These are phyloP conservation scores for Neurospora sp. DNA, from an alignment of 2,329 filamentous ascomycete species.

Conservation along the genomic window DNA sequence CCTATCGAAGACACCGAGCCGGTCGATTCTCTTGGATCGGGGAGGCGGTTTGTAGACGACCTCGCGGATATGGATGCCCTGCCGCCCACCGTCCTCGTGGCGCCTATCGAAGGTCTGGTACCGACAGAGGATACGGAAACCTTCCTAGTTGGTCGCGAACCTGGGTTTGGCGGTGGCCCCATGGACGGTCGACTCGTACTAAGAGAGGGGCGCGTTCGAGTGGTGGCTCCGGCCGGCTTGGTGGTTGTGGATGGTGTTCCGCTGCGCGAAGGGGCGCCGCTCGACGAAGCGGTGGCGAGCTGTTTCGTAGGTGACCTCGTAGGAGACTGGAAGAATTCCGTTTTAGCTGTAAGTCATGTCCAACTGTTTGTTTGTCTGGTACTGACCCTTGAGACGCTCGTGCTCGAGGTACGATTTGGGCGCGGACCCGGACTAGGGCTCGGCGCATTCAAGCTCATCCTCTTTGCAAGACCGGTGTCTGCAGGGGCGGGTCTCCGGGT, in stretches of 20 bases:
- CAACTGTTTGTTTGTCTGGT: not conserved
- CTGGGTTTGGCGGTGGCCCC: slow-evolving; percentile 51
- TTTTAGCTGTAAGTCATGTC: slow-evolving; percentile 14
- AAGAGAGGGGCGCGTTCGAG: slow-evolving; percentile 43
- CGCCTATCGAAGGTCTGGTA: slow-evolving; percentile 21
- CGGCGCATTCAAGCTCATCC: slow-evolving; percentile 61
- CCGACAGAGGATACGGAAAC: slow-evolving; percentile 33
- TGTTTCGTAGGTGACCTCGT: slow-evolving; percentile 75
- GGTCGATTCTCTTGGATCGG: slow-evolving; percentile 34
- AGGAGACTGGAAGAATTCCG: slow-evolving; percentile 47
- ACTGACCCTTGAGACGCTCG: slow-evolving; percentile 48
- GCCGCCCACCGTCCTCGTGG: slow-evolving; percentile 29
- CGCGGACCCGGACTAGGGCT: slow-evolving; percentile 63
- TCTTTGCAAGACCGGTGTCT: slow-evolving; percentile 47
- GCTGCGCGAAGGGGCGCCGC: slow-evolving; percentile 51
- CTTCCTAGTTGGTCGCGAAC: slow-evolving; percentile 33
- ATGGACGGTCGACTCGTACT: slow-evolving; percentile 52
- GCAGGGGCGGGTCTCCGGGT: slow-evolving; percentile 31
- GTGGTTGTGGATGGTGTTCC: slow-evolving; percentile 52
- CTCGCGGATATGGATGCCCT: slow-evolving; percentile 31
- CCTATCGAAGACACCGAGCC: slow-evolving; percentile 33
- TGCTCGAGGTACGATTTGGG: slow-evolving; percentile 43
- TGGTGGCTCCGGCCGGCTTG: slow-evolving; percentile 34
- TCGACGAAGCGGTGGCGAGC: slow-evolving; percentile 44
- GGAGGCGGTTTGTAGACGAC: slow-evolving; percentile 27